Evolutionary conservation across 2,329 filamentous ascomycete genomes (phyloP).

Genomic region (Fusarium sambucinum): DNA sequence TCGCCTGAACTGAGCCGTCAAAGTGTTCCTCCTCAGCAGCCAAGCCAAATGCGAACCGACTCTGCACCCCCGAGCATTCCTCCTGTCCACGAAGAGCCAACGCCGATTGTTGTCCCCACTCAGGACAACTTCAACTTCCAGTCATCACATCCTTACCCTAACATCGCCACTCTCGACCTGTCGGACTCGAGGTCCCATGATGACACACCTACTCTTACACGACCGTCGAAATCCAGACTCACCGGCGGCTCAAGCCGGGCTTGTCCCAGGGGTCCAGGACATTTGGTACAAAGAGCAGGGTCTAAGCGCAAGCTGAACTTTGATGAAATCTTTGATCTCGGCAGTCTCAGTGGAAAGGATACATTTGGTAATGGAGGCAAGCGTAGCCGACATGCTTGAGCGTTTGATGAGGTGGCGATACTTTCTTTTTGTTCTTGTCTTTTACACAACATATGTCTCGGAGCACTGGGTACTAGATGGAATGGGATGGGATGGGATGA

Average conservation of each 20-base stretch:
- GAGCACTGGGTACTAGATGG: conserved; percentile 45
- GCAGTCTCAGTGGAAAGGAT: conserved; percentile 73
- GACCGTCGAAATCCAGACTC: conserved; percentile 49
- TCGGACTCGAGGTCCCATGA: conserved; percentile 64
- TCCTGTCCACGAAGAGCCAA: conserved; percentile 48
- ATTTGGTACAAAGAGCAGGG: conserved; percentile 73
- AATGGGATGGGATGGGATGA: conserved; percentile 42
- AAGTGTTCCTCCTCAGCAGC: conserved; percentile 55
- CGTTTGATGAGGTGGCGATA: background rate
- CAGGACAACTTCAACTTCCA: conserved; percentile 78
- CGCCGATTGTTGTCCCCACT: conserved; percentile 63
- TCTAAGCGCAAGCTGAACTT: conserved; percentile 80
- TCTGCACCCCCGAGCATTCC: conserved; percentile 46
- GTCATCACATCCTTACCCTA: conserved; percentile 70
- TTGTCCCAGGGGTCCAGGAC: conserved; percentile 50
- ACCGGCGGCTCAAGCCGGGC: conserved; percentile 43
- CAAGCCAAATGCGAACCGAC: conserved; percentile 45
- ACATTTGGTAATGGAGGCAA: conserved; percentile 63
- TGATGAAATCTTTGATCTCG: conserved; percentile 77
- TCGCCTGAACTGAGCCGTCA: conserved; percentile 69
- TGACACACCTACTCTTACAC: conserved; percentile 46
- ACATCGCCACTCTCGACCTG: conserved; percentile 70
- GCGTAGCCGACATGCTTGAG: conserved; percentile 61
- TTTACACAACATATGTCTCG: conserved; percentile 35
- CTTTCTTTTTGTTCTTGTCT: conserved; percentile 21